phyloP scores from a whole-genome alignment of 139 green algal genomes.

The Nannochloris sp. region DNA sequence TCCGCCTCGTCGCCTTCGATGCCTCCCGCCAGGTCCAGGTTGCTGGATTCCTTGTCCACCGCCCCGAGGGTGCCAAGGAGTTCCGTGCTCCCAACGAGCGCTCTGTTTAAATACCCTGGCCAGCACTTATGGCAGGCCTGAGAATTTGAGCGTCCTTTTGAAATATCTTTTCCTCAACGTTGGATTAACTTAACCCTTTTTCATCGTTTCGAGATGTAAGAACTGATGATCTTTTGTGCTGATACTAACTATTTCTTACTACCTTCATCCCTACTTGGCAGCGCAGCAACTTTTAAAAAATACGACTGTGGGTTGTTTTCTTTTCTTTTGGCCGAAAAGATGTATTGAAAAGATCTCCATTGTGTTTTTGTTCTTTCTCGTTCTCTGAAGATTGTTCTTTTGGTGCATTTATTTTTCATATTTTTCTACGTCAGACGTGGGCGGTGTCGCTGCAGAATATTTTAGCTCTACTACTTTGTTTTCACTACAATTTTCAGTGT shows the following conservation, averaged over 20 bases:
- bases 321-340: background rate
- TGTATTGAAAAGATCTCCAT: background rate
- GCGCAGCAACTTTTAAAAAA: too few species aligned
- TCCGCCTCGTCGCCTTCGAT: constrained; percentile 83
- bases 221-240: too few species aligned
- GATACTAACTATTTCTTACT: too few species aligned
- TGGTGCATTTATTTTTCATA: background rate
- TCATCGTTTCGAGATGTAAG: too few species aligned
- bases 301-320: background rate
- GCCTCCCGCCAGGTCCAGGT: constrained; percentile 68
- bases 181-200: too few species aligned
- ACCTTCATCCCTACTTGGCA: too few species aligned
- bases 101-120: constrained; percentile 7
- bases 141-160: too few species aligned
- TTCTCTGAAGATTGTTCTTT: background rate
- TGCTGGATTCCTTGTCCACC: constrained; percentile 58
- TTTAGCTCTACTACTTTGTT: too few species aligned
- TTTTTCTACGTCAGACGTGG: background rate
- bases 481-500: background rate
- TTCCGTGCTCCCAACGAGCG: background rate
- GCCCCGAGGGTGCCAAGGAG: constrained; percentile 15
- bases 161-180: background rate
- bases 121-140: constrained; percentile 7
- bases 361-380: background rate
- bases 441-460: background rate